Conservation (phyloP, 148 eudicot genomes). For the Rhododendron kiyosumense region DNA sequence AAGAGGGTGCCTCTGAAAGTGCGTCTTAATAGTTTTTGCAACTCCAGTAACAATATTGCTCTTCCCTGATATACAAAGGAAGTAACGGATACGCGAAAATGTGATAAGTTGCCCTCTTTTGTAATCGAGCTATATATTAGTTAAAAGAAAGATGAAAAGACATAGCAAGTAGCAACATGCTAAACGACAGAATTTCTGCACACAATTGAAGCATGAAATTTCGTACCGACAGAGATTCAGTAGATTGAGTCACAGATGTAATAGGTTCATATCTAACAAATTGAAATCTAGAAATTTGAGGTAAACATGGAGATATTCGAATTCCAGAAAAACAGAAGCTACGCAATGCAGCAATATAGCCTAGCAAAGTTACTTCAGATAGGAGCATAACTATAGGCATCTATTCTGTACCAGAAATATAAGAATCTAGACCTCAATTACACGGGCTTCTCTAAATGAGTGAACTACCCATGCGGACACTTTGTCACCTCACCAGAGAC, state of each 20-base stretch:
- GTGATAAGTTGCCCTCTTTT: neutral
- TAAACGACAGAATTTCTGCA: neutral
- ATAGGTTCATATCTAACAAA: neutral
- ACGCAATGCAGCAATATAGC: neutral
- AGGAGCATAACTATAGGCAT: neutral
- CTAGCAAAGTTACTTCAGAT: neutral
- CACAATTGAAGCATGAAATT: neutral
- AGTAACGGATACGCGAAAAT: neutral
- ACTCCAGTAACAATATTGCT: conserved; percentile 74
- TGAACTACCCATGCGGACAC: neutral
- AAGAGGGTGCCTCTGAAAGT: conserved; percentile 78
- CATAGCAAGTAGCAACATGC: neutral
- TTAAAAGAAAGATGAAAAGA: neutral
- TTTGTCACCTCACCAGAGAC: neutral
- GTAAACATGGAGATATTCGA: neutral
- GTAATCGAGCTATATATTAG: neutral
- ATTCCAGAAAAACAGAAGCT: neutral
- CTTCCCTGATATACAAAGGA: conserved; percentile 39
- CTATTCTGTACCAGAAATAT: neutral
- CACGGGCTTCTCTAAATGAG: neutral
- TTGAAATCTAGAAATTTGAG: neutral
- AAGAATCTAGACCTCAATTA: neutral
- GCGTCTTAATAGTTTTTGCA: conserved; percentile 71
- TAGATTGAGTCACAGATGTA: conserved; percentile 1
- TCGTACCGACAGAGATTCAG: neutral